Base-by-base conservation (phyloP, 2,329 filamentous ascomycete genomes). In the Ophiostoma quercus region DNA sequence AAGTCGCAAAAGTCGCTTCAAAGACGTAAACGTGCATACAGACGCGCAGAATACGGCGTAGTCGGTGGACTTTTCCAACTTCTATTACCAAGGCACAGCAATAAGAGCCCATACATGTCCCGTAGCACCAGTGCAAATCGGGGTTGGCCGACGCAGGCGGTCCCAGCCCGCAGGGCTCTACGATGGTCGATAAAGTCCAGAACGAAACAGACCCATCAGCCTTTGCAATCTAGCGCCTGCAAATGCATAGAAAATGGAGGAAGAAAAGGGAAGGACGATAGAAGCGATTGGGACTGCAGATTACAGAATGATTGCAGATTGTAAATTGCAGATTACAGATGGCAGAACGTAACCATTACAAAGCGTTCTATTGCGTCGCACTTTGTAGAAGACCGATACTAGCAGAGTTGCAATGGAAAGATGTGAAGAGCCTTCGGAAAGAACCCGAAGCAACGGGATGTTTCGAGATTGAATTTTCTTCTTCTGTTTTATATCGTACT, bases 41-140 rank as follows among this genome's bases (percentile, higher is more conserved):
- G 19, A 32, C 14, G 25, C 57, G 57, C 25, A 62, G 12, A 34
- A 62, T 62, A 62, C 57, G 25, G 54, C 54, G 22, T 60, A 60
- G 25, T 54, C 25, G 9, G 25, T 14, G n/a, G 57, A 62, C 25
- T 62, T 62, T 62, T 62, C 57, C 57, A 25, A 62, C 57, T 62
- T 62, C 3, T 32, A 29, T 60, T 32, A 32, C 25, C 54, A 60
- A 60, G 54, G 54, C 25, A 29, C 54, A 29, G 25, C 54, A 6
- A 60, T 60, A 14, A 32, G 25, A 54, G 47, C 47, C 47, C 47
- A 54, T 8, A 8, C 47, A 22, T 54, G 12, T 54, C 19, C 47
- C 47, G n/a, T 54, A 54, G 41, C 41, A 43, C 43, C 51, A 25
- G 51, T 25, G 51, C 25, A 32, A 16, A 60, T 60, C 54, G 54